Evolutionary conservation across 371 early-diverging fungal species (phyloP).

Genomic region (Fennellomyces sp.): DNA sequence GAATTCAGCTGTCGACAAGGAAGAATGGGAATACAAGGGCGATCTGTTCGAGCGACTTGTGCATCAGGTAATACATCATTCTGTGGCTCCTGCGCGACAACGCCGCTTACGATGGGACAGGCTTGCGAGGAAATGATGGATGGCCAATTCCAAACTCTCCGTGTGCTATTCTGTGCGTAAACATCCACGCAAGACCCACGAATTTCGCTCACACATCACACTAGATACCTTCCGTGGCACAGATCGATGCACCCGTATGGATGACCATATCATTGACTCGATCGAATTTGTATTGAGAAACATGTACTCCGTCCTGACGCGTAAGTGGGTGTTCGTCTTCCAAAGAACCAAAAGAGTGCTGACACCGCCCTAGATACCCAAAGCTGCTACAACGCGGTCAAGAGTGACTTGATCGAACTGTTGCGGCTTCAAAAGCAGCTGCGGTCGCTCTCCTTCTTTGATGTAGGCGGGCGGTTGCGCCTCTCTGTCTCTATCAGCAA

Average conservation of each 20-base stretch:
- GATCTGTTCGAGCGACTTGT: slow-evolving; percentile 59
- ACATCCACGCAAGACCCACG: neutral
- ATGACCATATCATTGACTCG: neutral
- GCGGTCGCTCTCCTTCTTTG: slow-evolving; percentile 56
- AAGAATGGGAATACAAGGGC: slow-evolving; percentile 27
- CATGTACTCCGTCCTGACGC: neutral
- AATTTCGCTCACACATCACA: neutral
- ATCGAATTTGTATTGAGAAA: slow-evolving; percentile 2
- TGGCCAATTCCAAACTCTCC: slow-evolving; percentile 65
- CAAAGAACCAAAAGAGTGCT: no score
- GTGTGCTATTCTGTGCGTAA: slow-evolving; percentile 62
- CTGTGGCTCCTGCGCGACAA: neutral
- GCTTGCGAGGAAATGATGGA: slow-evolving; percentile 65
- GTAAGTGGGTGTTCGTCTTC: no score
- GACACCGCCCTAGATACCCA: slow-evolving; percentile 41
- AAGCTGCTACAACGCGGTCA: slow-evolving; percentile 59
- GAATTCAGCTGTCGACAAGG: neutral
- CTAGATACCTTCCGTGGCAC: slow-evolving; percentile 5
- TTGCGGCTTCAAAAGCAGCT: slow-evolving; percentile 62
- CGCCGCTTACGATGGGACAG: slow-evolving; percentile 26
- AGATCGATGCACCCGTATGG: neutral
- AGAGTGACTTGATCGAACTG: slow-evolving; percentile 59
- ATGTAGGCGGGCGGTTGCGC: slow-evolving; percentile 57
- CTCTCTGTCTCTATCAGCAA: slow-evolving; percentile 57
- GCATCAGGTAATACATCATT: slow-evolving; percentile 46